Base-by-base conservation (phyloP, 495 filamentous ascomycete genomes). In the Lasiosphaeris hirsuta region DNA sequence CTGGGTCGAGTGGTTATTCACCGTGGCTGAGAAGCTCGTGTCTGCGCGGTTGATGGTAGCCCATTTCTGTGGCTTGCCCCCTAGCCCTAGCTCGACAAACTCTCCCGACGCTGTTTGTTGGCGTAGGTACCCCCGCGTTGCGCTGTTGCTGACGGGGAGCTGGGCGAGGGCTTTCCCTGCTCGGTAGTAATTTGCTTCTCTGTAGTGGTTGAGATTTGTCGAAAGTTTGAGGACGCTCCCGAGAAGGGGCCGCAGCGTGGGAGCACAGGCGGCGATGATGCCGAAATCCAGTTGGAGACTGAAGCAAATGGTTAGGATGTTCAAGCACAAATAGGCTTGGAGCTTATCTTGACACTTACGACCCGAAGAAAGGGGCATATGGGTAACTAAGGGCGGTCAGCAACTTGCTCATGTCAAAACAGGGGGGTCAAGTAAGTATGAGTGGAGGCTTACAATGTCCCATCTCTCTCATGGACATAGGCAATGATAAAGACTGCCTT, bases 181-280 rank as follows among this genome's bases (percentile, higher is more conserved):
- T 36, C 64, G 62, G 53, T 67, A 67, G 57, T 67, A 67, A 54
- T 67, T 67, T 15, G 62, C 62, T 34, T 60, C 58, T 10, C 46
- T 51, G 57, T 67, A 60, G 47, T 56, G 51, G 56, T 57, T 47
- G 41, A 62, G 39, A 44, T 45, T 48, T 6, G 15, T 50, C 1
- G 60, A 56, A 14, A 68, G 51, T 10, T 50, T 56, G 15, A 75
- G 66, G 17, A 67, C 44, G 7, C 47, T 59, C 50, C 64, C 68
- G n/a, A 77, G 55, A 6, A 79, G 66, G 5, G 75, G 72, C 10
- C 73, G 68, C 13, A 78, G 64, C 6, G 72, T 70, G n/a, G 75
- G 75, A 5, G 76, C 62, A 60, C 74, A 79, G 14, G 73, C 79
- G 19, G 75, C 72, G 36, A 79, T 70, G 47, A 73, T 80, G 19